These are phyloP conservation scores for Penicillium griseofulvum DNA, from an alignment of 2,329 filamentous ascomycete species.

Conservation along the genomic window DNA sequence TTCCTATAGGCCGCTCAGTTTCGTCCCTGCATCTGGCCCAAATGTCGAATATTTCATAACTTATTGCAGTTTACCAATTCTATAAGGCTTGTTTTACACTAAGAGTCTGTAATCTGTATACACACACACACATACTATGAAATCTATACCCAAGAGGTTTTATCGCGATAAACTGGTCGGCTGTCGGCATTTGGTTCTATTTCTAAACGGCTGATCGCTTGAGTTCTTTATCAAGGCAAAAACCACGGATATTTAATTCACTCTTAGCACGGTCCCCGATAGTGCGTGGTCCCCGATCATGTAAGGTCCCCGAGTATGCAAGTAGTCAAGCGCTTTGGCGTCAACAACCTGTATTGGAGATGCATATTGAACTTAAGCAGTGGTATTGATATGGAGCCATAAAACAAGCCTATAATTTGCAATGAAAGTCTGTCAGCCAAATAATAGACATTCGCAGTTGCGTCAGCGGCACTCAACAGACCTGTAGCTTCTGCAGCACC, in stretches of 20 bases:
- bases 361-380: background rate
- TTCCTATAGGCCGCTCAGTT: slow-evolving; percentile 1
- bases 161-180: background rate
- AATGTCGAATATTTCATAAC: slow-evolving; percentile 4
- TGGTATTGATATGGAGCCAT: background rate
- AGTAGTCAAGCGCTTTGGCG: background rate
- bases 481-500: background rate
- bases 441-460: background rate
- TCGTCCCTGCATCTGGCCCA: slow-evolving; percentile 7
- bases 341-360: background rate
- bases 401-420: background rate
- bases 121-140: too few species aligned
- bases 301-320: background rate
- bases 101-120: background rate
- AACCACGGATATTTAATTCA: background rate
- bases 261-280: background rate
- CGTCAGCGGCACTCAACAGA: slow-evolving; percentile 1
- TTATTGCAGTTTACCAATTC: slow-evolving; percentile 2
- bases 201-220: background rate
- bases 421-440: background rate
- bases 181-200: background rate
- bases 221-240: background rate
- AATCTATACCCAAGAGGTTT: background rate
- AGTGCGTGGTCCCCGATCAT: background rate
- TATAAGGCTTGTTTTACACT: background rate